These are phyloP conservation scores for Millerago galiae DNA, from an alignment of 805 yeast genomes.

Conservation along the genomic window DNA sequence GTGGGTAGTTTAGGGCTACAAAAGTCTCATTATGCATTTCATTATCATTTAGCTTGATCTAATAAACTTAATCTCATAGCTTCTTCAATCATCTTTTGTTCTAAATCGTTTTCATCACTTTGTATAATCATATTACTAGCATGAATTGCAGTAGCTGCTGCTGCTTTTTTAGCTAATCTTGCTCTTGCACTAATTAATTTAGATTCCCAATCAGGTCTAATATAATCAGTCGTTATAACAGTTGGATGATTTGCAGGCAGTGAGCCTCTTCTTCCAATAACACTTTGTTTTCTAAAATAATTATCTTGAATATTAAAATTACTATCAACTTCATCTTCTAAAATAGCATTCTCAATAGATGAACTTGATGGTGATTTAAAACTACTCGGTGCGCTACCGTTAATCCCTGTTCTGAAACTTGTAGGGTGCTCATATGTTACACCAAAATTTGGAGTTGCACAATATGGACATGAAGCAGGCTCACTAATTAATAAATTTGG, in stretches of 20 bases:
- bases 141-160: conserved; percentile 91
- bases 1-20: neutral
- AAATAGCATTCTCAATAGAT: conserved; percentile 2
- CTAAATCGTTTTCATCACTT: conserved; percentile 37
- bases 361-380: conserved; percentile 22
- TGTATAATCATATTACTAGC: conserved; percentile 68
- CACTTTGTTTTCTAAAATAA: conserved; percentile 12
- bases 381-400: conserved; percentile 45
- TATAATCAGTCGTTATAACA: conserved; percentile 73
- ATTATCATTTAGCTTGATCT: conserved; percentile 43
- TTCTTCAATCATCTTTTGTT: conserved; percentile 78
- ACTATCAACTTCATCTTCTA: conserved; percentile 9
- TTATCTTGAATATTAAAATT: conserved; percentile 11
- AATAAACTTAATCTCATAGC: conserved; percentile 70
- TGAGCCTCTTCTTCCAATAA: conserved; percentile 39
- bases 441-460: conserved; percentile 84
- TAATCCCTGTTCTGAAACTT: conserved; percentile 48
- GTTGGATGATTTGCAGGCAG: conserved; percentile 60
- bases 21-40: neutral
- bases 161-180: conserved; percentile 77
- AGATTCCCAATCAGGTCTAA: conserved; percentile 90
- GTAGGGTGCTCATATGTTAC: conserved; percentile 68
- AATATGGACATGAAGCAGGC: conserved; percentile 88
- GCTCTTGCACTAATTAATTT: conserved; percentile 67
- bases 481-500: conserved; percentile 74